Evolutionary conservation across 495 filamentous ascomycete species (phyloP), one percentile per base, ranked within the genome.

Genomic region (Penicillium psychrofluorescens): DNA sequence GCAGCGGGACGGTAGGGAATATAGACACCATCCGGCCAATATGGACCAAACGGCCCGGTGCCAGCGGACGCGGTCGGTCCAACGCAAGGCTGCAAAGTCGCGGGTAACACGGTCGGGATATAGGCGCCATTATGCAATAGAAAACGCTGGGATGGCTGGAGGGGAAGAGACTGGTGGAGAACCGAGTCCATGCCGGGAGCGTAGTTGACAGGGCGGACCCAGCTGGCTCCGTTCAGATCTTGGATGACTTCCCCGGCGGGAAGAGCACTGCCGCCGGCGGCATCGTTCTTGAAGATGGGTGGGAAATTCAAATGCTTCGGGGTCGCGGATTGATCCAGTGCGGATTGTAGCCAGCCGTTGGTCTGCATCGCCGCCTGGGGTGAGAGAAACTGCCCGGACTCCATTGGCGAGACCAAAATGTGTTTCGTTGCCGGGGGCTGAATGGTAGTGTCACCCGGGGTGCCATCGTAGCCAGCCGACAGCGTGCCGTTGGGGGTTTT

Each of bases 401-500:
- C 69, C 38, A 72, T 59, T n/a, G 71, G 65, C n/a, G 79, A 80
- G 13, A 95, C 72, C n/a, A 95, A 69, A 59, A 97, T 86, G 58
- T 97, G 90, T 63, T 97, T 98, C 28, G 78, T 67, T 2, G 86
- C 80, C 22, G 22, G 22, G 31, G 88, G 87, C 36, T 86, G 85
- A 13, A 81, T 78, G 4, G 76, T 78, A 57, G 83, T 80, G 59
- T 92, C 87, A 27, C 81, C 72, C 2, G 83, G 78, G 7, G 85
- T 88, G 9, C 88, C 91, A 76, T 97, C 91, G 57, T 98, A 98
- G 11, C 89, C 91, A 44, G 87, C 90, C 41, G 89, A 86, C 43
- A 98, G 76, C 13, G 90, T 95, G 15, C 92, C 92, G 53, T 84
- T 94, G 8, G 92, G 92, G 8, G 92, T 97, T 59, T 98, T 98